Evolutionary conservation across 345 rosid genomes (phyloP).

Genomic region (Cardamine occulta): DNA sequence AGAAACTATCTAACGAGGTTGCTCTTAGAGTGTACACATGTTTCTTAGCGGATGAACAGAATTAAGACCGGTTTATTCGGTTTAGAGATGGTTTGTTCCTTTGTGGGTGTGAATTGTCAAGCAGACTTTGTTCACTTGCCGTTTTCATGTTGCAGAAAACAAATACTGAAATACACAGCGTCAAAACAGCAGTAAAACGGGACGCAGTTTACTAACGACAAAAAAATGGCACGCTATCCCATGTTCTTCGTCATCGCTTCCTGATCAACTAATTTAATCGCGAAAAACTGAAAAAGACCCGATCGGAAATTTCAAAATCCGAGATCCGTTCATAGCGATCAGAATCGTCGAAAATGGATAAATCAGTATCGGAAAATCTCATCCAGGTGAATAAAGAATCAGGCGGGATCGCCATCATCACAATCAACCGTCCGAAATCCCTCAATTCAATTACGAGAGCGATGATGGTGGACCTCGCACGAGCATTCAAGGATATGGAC

Average conservation of each 20-base stretch:
- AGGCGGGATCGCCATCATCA: slow-evolving; percentile 66
- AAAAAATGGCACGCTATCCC: slow-evolving; percentile 39
- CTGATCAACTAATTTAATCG: neutral
- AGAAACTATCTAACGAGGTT: no score
- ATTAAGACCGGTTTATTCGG: neutral
- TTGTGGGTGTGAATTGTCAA: neutral
- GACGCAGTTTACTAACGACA: slow-evolving; percentile 32
- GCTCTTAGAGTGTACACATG: no score
- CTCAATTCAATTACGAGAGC: slow-evolving; percentile 78
- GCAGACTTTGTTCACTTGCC: neutral
- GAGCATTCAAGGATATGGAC: slow-evolving; percentile 60
- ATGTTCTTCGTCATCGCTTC: slow-evolving; percentile 26
- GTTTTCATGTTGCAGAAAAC: slow-evolving; percentile 12
- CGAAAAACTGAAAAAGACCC: neutral
- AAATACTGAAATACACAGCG: slow-evolving; percentile 21
- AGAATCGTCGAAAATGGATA: slow-evolving; percentile 46
- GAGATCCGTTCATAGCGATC: neutral
- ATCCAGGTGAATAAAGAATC: slow-evolving; percentile 63
- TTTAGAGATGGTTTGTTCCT: neutral
- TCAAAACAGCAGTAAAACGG: neutral
- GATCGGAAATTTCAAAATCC: neutral
- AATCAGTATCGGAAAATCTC: slow-evolving; percentile 43
- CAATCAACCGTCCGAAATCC: slow-evolving; percentile 90
- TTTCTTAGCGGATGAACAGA: neutral
- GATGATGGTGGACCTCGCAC: slow-evolving; percentile 77